phyloP scores from a whole-genome alignment of 371 early-diverging fungal species.

The Lichtheimia ornata region DNA sequence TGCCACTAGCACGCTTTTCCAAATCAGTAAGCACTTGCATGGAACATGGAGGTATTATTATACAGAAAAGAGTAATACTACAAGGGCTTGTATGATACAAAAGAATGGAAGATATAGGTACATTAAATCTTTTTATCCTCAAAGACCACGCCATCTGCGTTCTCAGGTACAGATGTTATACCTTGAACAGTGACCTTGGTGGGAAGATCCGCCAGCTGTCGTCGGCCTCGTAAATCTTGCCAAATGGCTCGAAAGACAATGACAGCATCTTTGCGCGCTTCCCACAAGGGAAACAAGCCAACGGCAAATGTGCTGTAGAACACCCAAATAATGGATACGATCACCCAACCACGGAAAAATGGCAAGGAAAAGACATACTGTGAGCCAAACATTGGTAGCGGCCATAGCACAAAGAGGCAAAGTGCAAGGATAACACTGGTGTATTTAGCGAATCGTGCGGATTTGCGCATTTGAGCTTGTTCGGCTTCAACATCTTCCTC shows the following conservation, averaged over 20 bases:
- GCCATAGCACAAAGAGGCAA: conserved; percentile 64
- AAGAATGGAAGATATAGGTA: not conserved
- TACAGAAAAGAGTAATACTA: too few species aligned
- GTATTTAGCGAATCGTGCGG: conserved; percentile 33
- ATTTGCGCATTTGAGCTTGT: conserved; percentile 23
- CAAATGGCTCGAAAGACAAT: conserved; percentile 42
- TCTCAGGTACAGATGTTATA: not conserved
- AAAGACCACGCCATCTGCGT: conserved; percentile 12
- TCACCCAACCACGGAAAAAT: conserved; percentile 73
- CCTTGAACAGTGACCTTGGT: not conserved
- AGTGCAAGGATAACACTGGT: conserved; percentile 52
- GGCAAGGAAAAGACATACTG: conserved; percentile 61
- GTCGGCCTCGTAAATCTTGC: conserved; percentile 38
- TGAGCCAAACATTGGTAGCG: conserved; percentile 67
- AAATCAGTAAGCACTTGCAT: too few species aligned
- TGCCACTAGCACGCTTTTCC: too few species aligned
- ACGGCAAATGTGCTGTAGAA: conserved; percentile 56
- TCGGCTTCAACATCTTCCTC: conserved; percentile 28
- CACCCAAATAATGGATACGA: conserved; percentile 65
- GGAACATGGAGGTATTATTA: too few species aligned
- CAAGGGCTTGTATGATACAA: not conserved
- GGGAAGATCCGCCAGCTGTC: not conserved
- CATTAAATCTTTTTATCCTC: conserved; percentile 18
- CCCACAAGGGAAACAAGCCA: conserved; percentile 62
- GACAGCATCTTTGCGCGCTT: conserved; percentile 48